phyloP scores from a whole-genome alignment of 495 filamentous ascomycete genomes.

The Aspergillus saccharolyticus region DNA sequence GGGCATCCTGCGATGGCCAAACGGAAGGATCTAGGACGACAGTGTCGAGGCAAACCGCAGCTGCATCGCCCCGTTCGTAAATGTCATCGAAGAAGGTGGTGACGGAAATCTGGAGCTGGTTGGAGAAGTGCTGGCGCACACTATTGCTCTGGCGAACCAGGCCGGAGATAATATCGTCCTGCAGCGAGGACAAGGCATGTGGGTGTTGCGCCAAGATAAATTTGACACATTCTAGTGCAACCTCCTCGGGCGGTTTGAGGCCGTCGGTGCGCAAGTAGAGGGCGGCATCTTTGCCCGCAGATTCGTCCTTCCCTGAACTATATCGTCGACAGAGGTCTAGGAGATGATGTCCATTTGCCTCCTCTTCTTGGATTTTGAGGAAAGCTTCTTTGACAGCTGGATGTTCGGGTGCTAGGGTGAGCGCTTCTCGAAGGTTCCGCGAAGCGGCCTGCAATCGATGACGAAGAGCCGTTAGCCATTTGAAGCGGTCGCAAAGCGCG shows the following conservation, averaged over 20 bases:
- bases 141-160: constrained; percentile 51
- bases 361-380: constrained; percentile 46
- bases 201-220: constrained; percentile 46
- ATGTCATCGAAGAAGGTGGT: constrained; percentile 53
- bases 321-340: constrained; percentile 52
- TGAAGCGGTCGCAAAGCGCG: background rate
- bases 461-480: constrained; percentile 6
- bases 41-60: constrained; percentile 52
- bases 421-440: constrained; percentile 57
- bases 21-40: constrained; percentile 51
- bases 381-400: constrained; percentile 48
- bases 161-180: constrained; percentile 57
- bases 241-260: constrained; percentile 44
- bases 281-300: constrained; percentile 53
- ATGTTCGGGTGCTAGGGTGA: constrained; percentile 55
- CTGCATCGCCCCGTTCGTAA: constrained; percentile 56
- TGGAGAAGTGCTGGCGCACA: constrained; percentile 52
- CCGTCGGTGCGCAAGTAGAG: constrained; percentile 50
- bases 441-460: constrained; percentile 46
- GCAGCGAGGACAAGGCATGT: constrained; percentile 35
- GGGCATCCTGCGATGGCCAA: constrained; percentile 51
- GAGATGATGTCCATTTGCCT: constrained; percentile 44
- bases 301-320: constrained; percentile 44
- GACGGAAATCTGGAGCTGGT: constrained; percentile 43
- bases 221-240: constrained; percentile 51